A percentile compares a stretch with the other conserved stretches of the same genome.
These are phyloP conservation scores for Poronia punctata DNA, from an alignment of 495 filamentous ascomycete genomes.

Conservation along the genomic window DNA sequence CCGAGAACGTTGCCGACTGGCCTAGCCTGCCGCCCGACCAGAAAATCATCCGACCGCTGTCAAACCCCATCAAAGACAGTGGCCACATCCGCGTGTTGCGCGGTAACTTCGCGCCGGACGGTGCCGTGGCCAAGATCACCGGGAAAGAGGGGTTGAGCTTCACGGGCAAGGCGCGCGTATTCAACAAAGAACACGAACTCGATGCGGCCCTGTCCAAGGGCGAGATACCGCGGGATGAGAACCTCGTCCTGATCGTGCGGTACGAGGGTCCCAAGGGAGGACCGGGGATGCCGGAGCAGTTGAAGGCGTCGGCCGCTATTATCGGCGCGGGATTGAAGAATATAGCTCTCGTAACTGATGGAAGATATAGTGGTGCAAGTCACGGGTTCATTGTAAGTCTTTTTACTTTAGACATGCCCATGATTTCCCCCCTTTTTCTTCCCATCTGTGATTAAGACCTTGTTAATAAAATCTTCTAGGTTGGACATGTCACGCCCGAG, in stretches of 20 bases:
- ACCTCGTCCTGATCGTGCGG: constrained; percentile 86
- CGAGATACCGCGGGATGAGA: constrained; percentile 59
- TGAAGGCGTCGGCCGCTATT: constrained; percentile 79
- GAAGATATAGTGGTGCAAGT: constrained; percentile 80
- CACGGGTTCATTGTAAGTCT: constrained; percentile 83
- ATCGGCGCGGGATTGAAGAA: constrained; percentile 90
- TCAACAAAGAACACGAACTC: constrained; percentile 79
- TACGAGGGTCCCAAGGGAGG: constrained; percentile 96
- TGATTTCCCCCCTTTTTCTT: background rate
- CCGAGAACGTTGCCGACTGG: constrained; percentile 77
- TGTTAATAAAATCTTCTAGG: constrained; percentile 20
- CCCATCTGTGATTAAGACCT: background rate
- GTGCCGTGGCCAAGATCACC: constrained; percentile 95
- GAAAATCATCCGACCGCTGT: constrained; percentile 73
- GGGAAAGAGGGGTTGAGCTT: constrained; percentile 88
- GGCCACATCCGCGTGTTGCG: constrained; percentile 87
- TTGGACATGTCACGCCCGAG: constrained; percentile 85
- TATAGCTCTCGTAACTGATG: constrained; percentile 89
- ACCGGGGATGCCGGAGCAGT: constrained; percentile 97
- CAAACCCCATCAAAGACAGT: constrained; percentile 77
- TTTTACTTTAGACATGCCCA: too few relatives aligned
- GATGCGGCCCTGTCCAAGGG: constrained; percentile 67
- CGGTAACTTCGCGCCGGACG: constrained; percentile 86
- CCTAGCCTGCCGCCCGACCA: constrained; percentile 76
- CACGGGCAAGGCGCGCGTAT: constrained; percentile 77